Evolutionary conservation across 1,284 basidiomycete genomes (phyloP).

Genomic region (Ustilago sp.): DNA sequence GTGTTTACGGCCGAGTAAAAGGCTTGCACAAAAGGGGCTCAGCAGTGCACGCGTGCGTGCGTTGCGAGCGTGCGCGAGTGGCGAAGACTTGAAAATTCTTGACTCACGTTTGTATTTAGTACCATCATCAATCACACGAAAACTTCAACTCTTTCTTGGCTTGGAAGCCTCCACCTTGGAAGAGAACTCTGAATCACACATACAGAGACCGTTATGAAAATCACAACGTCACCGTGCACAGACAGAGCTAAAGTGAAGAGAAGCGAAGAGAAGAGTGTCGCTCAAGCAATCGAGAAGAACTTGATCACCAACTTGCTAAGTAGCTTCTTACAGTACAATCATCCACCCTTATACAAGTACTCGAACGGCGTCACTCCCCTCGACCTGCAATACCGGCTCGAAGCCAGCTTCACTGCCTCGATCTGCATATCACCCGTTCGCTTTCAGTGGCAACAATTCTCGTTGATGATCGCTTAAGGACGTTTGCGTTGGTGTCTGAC

Average conservation of each 20-base stretch:
- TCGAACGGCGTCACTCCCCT: not conserved
- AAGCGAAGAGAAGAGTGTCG: not conserved
- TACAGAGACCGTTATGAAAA: not conserved
- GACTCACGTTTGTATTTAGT: no score
- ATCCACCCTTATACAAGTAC: not conserved
- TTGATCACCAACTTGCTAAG: not conserved
- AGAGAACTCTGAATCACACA: conserved; percentile 1
- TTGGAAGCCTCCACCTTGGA: conserved; percentile 3
- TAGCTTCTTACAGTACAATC: not conserved
- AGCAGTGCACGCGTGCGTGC: no score
- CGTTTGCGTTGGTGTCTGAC: not conserved
- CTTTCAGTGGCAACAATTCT: not conserved
- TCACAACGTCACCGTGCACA: conserved; percentile 28
- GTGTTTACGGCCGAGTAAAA: no score
- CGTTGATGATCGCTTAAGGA: conserved; percentile 1
- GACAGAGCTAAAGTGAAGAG: not conserved
- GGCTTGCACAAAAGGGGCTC: no score
- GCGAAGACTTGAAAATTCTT: no score
- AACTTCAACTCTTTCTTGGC: not conserved
- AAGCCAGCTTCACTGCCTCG: not conserved
- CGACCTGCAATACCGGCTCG: not conserved
- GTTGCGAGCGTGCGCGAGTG: no score
- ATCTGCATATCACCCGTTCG: not conserved
- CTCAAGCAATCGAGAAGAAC: conserved; percentile 9
- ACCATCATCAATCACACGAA: no score